Conservation (phyloP, 163 green algal species). For the Scenedesmus sp. region DNA sequence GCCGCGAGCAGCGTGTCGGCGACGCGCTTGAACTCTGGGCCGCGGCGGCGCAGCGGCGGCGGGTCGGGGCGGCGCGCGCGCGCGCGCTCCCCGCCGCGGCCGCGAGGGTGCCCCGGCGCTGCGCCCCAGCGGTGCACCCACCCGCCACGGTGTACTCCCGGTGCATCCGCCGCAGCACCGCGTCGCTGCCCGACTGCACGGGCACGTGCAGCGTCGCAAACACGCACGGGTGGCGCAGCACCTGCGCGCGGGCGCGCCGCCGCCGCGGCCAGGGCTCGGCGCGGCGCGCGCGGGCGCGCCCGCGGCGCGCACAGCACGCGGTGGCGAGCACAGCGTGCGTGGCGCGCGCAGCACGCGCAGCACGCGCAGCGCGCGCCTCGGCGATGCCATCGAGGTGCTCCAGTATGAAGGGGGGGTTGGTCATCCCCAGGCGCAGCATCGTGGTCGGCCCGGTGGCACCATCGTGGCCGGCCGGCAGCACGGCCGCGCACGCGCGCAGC, state of each 20-base stretch:
- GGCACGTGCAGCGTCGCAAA: slow-evolving; percentile 93
- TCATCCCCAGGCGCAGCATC: slow-evolving; percentile 94
- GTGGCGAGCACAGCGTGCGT: too few species aligned
- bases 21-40: slow-evolving; percentile 82
- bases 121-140: slow-evolving; percentile 1
- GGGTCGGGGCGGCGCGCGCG: too few species aligned
- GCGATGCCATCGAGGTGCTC: slow-evolving; percentile 79
- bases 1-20: slow-evolving; percentile 75
- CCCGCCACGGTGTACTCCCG: slow-evolving; percentile 85
- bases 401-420: slow-evolving; percentile 96
- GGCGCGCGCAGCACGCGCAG: too few species aligned
- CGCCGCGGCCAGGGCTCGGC: too few species aligned
- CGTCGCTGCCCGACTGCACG: slow-evolving; percentile 84
- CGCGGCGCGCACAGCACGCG: too few species aligned
- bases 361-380: neutral
- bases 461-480: slow-evolving; percentile 80
- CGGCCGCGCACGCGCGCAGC: slow-evolving; percentile 65
- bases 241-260: slow-evolving; percentile 35
- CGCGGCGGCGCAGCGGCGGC: neutral
- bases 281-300: too few species aligned
- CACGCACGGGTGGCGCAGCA: slow-evolving; percentile 76
- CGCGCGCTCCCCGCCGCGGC: too few species aligned
- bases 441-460: too few species aligned
- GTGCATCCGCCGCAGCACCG: slow-evolving; percentile 88
- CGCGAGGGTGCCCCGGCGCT: too few species aligned